Evolutionary conservation across 1,284 basidiomycete genomes (phyloP), one percentile per base, ranked within the genome.

Genomic region (Sporisorium sorghi): DNA sequence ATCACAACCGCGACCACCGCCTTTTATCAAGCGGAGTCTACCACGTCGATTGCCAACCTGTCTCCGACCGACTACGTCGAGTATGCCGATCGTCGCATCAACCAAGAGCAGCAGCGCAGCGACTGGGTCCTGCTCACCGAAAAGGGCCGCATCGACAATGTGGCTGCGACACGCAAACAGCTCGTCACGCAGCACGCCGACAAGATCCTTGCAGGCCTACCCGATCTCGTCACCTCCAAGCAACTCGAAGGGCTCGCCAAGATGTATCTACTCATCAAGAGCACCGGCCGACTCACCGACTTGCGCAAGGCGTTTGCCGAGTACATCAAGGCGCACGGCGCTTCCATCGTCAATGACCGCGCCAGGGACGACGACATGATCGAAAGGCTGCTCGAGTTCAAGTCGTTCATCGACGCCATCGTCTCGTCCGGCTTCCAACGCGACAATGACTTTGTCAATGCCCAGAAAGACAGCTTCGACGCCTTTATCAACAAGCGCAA

Each of bases 401-500:
- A 82, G 55, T 51, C 58, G 8, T 51, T 43, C 42, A 76, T 81
- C 52, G 80, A 80, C 47, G 26, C 47, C 15, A 63, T 76, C 37
- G 71, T 82, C 26, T 33, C 35, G 5, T 59, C 70, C 7, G 57
- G 64, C 47, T 79, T 82, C 55, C 46, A 50, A 54, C 60, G 61
- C 14, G 81, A 85, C 28, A 51, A 59, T 7, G 78, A 80, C 10
- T 85, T 86, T 60, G 65, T 63, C 17, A 73, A 87, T 61, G 85
- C 86, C 1, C 84, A 87, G 39, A 83, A 87, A 40, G 91, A 92
- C 63, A 92, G 91, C 0, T 95, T 97, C 85, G 87, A 90, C n/a
- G 86, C 85, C 14, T 93, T 92, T 35, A 91, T 98, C 86, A 92
- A 91, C 80, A 88, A 89, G 24, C 88, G 94, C 23, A 90, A 90